Conservation (phyloP, 306 rosid genomes). For the Geum urbanum region DNA sequence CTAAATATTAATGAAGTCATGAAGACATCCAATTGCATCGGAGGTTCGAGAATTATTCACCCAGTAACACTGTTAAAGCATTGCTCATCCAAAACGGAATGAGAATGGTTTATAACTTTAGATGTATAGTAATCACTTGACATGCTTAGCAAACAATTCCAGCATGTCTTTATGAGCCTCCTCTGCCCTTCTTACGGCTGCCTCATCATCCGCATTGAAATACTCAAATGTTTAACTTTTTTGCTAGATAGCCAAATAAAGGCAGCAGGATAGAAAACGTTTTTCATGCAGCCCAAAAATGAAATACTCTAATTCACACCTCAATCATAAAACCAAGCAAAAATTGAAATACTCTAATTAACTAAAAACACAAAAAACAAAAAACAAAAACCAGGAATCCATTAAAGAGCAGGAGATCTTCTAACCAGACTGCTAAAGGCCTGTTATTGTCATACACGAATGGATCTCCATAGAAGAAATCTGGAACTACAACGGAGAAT, state of each 20-base stretch:
- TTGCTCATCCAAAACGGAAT: background rate
- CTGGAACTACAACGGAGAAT: slow-evolving; percentile 63
- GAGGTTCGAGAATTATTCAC: background rate
- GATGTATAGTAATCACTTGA: background rate
- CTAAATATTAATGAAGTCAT: too few species aligned
- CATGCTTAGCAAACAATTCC: background rate
- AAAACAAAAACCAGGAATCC: background rate
- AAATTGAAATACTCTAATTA: background rate
- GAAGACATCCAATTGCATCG: background rate
- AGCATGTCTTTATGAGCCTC: slow-evolving; percentile 1
- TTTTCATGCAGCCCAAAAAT: background rate
- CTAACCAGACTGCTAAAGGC: slow-evolving; percentile 43
- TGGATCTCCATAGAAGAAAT: slow-evolving; percentile 63
- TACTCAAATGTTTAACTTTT: background rate
- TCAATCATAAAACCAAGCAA: too few species aligned
- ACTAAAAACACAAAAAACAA: background rate
- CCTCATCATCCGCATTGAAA: background rate
- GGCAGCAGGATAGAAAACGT: background rate
- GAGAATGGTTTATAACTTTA: background rate
- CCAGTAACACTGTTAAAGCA: background rate
- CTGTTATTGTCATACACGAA: slow-evolving; percentile 22
- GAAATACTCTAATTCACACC: background rate
- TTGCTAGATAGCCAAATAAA: background rate
- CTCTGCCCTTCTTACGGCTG: background rate
- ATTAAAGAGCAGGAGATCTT: slow-evolving; percentile 32